phyloP scores from a whole-genome alignment of 495 filamentous ascomycete genomes.

The Hypoxylon subgilvum region DNA sequence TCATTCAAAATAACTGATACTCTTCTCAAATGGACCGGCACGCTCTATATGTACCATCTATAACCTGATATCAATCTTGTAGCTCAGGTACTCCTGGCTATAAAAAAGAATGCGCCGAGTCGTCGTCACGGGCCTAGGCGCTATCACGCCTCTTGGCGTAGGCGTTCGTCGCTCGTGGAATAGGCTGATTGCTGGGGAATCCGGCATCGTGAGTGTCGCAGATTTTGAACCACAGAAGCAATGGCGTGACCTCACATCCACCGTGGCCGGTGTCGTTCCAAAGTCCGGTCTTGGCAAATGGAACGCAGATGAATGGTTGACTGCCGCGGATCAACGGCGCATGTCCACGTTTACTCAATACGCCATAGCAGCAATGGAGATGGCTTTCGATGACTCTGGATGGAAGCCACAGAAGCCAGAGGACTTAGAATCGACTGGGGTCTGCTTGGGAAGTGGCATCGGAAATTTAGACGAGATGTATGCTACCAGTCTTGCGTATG shows the following conservation, averaged over 20 bases:
- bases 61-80: no score
- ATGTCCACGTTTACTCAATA: conserved; percentile 95
- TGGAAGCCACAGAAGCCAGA: conserved; percentile 71
- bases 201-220: conserved; percentile 76
- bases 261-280: conserved; percentile 84
- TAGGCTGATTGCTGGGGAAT: conserved; percentile 76
- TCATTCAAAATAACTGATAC: background rate
- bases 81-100: conserved; percentile 29
- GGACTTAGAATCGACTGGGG: conserved; percentile 76
- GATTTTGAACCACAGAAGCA: conserved; percentile 55
- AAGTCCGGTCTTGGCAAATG: conserved; percentile 45
- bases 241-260: conserved; percentile 76
- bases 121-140: conserved; percentile 92
- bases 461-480: conserved; percentile 91
- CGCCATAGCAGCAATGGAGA: conserved; percentile 82
- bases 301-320: conserved; percentile 80
- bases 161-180: conserved; percentile 81
- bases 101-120: conserved; percentile 78
- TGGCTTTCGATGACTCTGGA: conserved; percentile 82
- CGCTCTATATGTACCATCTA: background rate
- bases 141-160: conserved; percentile 87
- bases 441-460: conserved; percentile 95
- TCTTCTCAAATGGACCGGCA: background rate
- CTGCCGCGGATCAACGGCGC: conserved; percentile 71
- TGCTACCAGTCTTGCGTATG: conserved; percentile 76